A percentile compares a stretch with the other conserved stretches of the same genome.
Conservation (phyloP, 225 moss, liverwort and hornwort species). For the Neckera pumila region DNA sequence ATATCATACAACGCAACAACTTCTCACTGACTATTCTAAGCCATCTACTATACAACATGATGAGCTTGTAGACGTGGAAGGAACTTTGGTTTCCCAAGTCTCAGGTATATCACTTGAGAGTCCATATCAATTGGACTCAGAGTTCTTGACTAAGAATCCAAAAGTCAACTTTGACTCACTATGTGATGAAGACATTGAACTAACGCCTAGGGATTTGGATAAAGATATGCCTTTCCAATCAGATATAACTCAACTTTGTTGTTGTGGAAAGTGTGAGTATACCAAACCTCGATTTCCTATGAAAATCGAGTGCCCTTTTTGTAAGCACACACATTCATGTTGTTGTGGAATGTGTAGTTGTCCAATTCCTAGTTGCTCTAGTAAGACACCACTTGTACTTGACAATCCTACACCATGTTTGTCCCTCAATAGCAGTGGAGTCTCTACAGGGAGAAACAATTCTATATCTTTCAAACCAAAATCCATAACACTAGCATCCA, state of each 20-base stretch:
- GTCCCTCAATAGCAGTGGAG: background rate
- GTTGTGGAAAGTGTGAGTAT: slow-evolving; percentile 17
- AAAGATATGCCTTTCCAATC: background rate
- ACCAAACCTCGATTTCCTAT: background rate
- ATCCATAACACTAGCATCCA: background rate
- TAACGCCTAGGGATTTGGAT: background rate
- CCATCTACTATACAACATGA: background rate
- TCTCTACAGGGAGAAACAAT: background rate
- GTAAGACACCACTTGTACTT: slow-evolving; percentile 12
- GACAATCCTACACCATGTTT: background rate
- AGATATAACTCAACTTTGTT: slow-evolving; percentile 8
- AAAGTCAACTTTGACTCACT: background rate
- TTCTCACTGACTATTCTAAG: background rate
- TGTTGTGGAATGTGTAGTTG: slow-evolving; percentile 47
- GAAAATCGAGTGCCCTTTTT: slow-evolving; percentile 18
- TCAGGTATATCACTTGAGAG: background rate
- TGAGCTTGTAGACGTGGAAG: background rate
- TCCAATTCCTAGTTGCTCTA: slow-evolving; percentile 23
- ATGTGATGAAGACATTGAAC: background rate
- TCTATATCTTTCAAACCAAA: background rate
- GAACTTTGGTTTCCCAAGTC: background rate
- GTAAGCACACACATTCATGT: slow-evolving; percentile 24
- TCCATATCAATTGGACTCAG: background rate
- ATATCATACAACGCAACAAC: background rate
- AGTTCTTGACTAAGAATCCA: background rate